Base-by-base conservation (phyloP, 2,329 filamentous ascomycete genomes). In the Pyricularia sp. region DNA sequence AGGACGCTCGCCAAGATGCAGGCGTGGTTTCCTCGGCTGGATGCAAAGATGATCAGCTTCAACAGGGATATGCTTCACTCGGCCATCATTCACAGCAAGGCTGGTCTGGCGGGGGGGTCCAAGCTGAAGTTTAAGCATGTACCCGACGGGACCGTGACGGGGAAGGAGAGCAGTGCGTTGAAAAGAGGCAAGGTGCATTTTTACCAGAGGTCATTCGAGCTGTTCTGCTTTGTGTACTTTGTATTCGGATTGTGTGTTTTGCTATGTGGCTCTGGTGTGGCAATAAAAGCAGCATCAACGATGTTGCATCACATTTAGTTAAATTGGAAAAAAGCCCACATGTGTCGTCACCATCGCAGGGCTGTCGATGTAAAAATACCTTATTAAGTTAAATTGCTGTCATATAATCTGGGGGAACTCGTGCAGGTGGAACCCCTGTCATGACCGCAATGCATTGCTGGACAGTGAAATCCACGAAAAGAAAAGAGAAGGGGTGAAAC, bases 1-100 rank as follows among this genome's bases (percentile, higher is more conserved):
- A 67, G 68, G 7, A 68, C 42, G 20, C 69, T 79, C 1, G 75
- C 75, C 1, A 69, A 71, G 64, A 31, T 72, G 26, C 78, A 80
- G 68, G 68, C 70, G 26, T 42, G 71, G 9, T 68, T 73, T n/a
- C 74, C 63, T 23, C 14, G 61, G 12, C 23, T 64, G 61, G 61
- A 64, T 20, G 61, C n/a, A 26, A 30, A 31, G 26, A 26, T 64
- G 3, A 64, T 30, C 28, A n/a, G 17, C 28, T 28, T 14, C 25
- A 64, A 31, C 28, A 31, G 26, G 26, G 23, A 33, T 0, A 59
- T 64, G 20, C 65, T 65, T 25, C 64, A 69, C 64, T 67, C 65
- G 64, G 36, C 31, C 33, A 69, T 69, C 4, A 61, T 69, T 4
- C 64, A 69, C 12, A 69, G 65, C n/a, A 59, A 69, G 30, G 64